These are phyloP conservation scores for Eucalyptus sideroxylon DNA, from an alignment of 345 rosid species.

Conservation along the genomic window DNA sequence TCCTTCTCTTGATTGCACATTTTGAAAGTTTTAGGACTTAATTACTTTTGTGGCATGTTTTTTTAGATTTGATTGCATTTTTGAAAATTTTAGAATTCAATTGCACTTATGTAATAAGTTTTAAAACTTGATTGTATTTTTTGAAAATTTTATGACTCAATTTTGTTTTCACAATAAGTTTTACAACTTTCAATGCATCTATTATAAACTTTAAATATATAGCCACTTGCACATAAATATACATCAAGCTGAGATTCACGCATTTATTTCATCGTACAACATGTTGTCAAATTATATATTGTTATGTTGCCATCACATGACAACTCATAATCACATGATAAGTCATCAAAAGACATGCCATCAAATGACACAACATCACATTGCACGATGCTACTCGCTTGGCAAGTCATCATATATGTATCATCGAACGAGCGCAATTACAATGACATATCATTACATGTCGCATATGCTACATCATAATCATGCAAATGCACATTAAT, in stretches of 20 bases:
- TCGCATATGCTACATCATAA: neutral
- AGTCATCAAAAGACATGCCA: neutral
- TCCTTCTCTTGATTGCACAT: accelerated
- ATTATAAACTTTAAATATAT: too few species aligned
- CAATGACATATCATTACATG: neutral
- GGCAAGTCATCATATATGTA: neutral
- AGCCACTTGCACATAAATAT: neutral
- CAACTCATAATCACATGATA: neutral
- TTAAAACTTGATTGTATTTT: too few species aligned
- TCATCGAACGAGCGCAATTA: accelerated
- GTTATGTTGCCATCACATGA: neutral
- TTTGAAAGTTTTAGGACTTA: too few species aligned
- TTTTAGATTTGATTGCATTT: too few species aligned
- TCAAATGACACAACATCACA: neutral
- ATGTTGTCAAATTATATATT: neutral
- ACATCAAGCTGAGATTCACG: accelerated
- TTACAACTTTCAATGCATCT: accelerated
- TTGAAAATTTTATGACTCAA: accelerated
- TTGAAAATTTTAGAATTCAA: too few species aligned
- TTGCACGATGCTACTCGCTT: accelerated
- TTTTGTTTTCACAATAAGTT: too few species aligned
- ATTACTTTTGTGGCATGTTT: too few species aligned
- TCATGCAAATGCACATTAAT: neutral
- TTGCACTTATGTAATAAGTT: too few species aligned
- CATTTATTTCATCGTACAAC: neutral